phyloP scores from a whole-genome alignment of 2,329 filamentous ascomycete genomes.

The Botrytis aclada region DNA sequence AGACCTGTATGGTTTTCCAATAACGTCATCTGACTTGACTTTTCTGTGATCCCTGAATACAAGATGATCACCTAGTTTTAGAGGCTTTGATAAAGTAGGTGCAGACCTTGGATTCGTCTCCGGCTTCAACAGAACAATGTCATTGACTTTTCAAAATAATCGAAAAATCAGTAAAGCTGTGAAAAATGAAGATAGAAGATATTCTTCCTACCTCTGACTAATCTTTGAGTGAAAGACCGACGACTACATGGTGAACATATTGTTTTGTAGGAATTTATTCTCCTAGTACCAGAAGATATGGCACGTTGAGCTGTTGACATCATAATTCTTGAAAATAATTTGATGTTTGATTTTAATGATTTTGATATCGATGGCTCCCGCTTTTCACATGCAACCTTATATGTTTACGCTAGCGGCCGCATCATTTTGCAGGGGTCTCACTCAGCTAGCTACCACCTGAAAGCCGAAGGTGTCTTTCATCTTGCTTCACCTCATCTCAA shows the following conservation, averaged over 20 bases:
- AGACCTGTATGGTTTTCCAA: slow-evolving; percentile 33
- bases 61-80: slow-evolving; percentile 38
- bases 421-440: background rate
- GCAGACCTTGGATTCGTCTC: slow-evolving; percentile 19
- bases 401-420: slow-evolving; percentile 19
- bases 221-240: slow-evolving; percentile 6
- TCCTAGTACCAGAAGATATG: background rate
- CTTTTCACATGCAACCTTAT: slow-evolving; percentile 23
- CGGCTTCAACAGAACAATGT: slow-evolving; percentile 35
- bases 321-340: background rate
- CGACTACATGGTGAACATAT: background rate
- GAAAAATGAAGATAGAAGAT: background rate
- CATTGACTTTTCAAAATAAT: slow-evolving; percentile 15
- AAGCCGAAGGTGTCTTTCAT: background rate
- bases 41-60: slow-evolving; percentile 12
- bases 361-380: background rate
- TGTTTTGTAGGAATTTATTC: background rate
- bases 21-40: slow-evolving; percentile 42
- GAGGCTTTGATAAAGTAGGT: slow-evolving; percentile 42
- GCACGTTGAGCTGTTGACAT: slow-evolving; percentile 6
- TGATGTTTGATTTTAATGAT: background rate
- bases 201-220: slow-evolving; percentile 7
- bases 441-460: background rate
- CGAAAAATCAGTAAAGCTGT: background rate
- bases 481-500: background rate